phyloP scores from a whole-genome alignment of 192 early-diverging fungal genomes.

The Pilobolus umbonatus region DNA sequence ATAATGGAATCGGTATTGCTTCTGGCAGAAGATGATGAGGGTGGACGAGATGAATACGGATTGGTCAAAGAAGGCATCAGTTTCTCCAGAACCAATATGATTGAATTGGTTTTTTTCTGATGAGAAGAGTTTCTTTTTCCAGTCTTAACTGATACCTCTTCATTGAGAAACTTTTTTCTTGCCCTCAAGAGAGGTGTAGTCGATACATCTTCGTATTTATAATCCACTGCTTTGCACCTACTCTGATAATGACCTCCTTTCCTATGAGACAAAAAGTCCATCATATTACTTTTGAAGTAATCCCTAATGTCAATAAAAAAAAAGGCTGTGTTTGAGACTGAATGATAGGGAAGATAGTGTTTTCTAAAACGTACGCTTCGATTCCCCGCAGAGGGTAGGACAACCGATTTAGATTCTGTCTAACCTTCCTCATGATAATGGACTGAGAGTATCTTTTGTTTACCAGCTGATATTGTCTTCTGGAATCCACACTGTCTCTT shows the following conservation, averaged over 20 bases:
- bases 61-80: background rate
- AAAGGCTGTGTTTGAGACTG: conserved; percentile 3
- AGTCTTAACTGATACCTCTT: background rate
- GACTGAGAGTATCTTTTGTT: background rate
- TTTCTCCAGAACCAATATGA: background rate
- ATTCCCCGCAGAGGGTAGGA: background rate
- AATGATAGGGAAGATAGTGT: background rate
- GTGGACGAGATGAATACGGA: background rate
- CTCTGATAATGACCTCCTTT: conserved; percentile 25
- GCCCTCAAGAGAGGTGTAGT: conserved; percentile 30
- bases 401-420: background rate
- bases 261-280: conserved; percentile 21
- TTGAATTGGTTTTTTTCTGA: background rate
- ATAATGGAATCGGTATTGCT: background rate
- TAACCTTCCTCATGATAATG: background rate
- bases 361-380: background rate
- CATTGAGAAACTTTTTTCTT: conserved; percentile 12
- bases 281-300: conserved; percentile 10
- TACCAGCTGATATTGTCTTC: background rate
- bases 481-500: background rate
- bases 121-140: background rate
- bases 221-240: conserved; percentile 18
- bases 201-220: conserved; percentile 28
- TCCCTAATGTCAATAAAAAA: conserved; percentile 21
- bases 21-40: background rate